Percentiles rank a stretch among this genome's conserved stretches.
Evolutionary conservation across 75 land plant genomes (phyloP).

Genomic region (Sequoia sempervirens): DNA sequence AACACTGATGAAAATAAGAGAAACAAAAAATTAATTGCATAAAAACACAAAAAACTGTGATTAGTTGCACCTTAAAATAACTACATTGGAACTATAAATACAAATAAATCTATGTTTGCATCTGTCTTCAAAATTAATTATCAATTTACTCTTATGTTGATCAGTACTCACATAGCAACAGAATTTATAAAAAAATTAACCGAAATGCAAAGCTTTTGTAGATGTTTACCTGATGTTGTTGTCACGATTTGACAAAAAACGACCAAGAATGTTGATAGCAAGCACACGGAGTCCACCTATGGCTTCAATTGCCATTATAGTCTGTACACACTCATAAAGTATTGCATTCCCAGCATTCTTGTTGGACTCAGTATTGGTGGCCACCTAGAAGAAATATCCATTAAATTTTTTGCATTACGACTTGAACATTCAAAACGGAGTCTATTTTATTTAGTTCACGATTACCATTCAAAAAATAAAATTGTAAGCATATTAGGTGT

Average conservation of each 20-base stretch:
- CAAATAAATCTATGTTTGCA: not conserved
- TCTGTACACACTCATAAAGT: slow-evolving; percentile 92
- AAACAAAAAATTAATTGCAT: not conserved
- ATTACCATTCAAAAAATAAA: not conserved
- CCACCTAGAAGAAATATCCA: slow-evolving; percentile 51
- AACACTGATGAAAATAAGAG: not conserved
- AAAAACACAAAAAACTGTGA: not conserved
- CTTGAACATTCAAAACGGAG: not conserved
- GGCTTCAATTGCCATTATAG: slow-evolving; percentile 97
- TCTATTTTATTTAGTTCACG: not conserved
- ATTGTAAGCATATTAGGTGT: not conserved
- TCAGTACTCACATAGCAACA: not conserved
- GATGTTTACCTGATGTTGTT: slow-evolving; percentile 85
- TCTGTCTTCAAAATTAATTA: not conserved
- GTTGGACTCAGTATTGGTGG: slow-evolving; percentile 92
- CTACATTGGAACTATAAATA: not conserved
- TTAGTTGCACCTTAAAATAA: not conserved
- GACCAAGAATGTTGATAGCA: slow-evolving; percentile 96
- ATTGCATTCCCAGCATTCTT: slow-evolving; percentile 99
- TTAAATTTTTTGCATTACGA: not conserved
- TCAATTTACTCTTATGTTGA: not conserved
- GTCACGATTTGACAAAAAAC: slow-evolving; percentile 95
- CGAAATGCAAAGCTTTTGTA: not conserved
- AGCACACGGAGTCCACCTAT: slow-evolving; percentile 92
- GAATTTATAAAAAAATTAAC: not conserved